phyloP scores from a whole-genome alignment of 441 rosid species.

The Populus hybrid region DNA sequence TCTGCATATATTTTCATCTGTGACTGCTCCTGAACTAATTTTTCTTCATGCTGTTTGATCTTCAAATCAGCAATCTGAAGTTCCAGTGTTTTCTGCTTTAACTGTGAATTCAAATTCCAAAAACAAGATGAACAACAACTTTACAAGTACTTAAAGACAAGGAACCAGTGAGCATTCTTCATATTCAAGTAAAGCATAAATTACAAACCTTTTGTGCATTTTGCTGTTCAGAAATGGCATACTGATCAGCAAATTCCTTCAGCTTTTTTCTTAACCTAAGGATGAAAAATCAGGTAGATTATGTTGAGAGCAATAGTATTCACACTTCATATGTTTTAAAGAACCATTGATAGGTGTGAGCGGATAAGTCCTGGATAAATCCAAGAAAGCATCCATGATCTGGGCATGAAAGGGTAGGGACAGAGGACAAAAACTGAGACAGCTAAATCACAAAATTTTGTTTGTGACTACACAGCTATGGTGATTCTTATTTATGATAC shows the following conservation, averaged over 20 bases:
- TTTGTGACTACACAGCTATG: background rate
- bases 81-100: constrained; percentile 83
- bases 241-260: constrained; percentile 88
- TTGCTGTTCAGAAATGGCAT: constrained; percentile 75
- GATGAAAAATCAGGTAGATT: constrained; percentile 19
- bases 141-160: background rate
- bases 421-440: background rate
- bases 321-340: background rate
- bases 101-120: constrained; percentile 43
- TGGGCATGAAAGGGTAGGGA: background rate
- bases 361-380: background rate
- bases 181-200: constrained; percentile 1
- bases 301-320: background rate
- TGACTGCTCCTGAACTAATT: constrained; percentile 67
- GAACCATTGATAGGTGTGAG: background rate
- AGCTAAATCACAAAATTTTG: background rate
- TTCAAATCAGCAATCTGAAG: constrained; percentile 75
- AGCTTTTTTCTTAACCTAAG: constrained; percentile 75
- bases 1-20: constrained; percentile 91
- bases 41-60: constrained; percentile 87
- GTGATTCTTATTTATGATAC: background rate
- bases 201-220: constrained; percentile 61
- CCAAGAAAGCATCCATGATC: background rate
- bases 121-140: background rate
- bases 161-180: background rate